Percentiles rank a stretch among this genome's conserved stretches.
These are phyloP conservation scores for Calonectria pseudoturangicola DNA, from an alignment of 2,329 filamentous ascomycete species.

Conservation along the genomic window DNA sequence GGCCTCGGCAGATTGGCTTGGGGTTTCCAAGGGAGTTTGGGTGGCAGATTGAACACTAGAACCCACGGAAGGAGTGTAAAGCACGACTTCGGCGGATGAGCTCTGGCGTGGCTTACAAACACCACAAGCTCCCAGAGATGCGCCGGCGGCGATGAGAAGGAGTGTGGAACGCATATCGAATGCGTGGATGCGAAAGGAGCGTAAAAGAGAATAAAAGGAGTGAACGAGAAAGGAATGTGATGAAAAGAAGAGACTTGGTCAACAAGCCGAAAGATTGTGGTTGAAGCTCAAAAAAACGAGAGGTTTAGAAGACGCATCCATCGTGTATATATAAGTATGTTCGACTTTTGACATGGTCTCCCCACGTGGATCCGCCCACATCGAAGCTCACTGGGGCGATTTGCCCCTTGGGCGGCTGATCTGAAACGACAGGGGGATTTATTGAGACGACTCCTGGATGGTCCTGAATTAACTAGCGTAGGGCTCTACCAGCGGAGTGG, in stretches of 20 bases:
- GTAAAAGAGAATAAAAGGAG: constrained; percentile 18
- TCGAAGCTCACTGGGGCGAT: constrained; percentile 20
- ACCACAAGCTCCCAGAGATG: constrained; percentile 16
- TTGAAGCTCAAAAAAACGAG: constrained; percentile 2
- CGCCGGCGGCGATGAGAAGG: constrained; percentile 26
- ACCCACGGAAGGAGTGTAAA: background rate
- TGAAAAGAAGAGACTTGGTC: constrained; percentile 29
- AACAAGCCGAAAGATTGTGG: constrained; percentile 27
- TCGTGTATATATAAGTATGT: constrained; percentile 2
- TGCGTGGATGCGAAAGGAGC: background rate
- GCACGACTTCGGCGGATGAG: background rate
- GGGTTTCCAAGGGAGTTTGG: constrained; percentile 10
- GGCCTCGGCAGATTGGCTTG: background rate
- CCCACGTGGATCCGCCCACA: constrained; percentile 36
- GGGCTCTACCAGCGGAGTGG: constrained; percentile 9
- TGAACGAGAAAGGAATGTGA: constrained; percentile 19
- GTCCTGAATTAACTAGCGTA: constrained; percentile 12
- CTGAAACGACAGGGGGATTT: constrained; percentile 21
- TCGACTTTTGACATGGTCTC: background rate
- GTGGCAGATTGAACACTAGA: background rate
- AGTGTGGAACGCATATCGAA: constrained; percentile 26
- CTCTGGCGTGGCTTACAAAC: constrained; percentile 21
- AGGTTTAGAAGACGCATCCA: background rate
- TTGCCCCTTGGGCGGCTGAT: constrained; percentile 14
- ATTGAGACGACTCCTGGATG: constrained; percentile 14